Percentiles rank a stretch among this genome's conserved stretches.
phyloP scores from a whole-genome alignment of 2,329 filamentous ascomycete genomes.

The Pseudogymnoascus sp. region DNA sequence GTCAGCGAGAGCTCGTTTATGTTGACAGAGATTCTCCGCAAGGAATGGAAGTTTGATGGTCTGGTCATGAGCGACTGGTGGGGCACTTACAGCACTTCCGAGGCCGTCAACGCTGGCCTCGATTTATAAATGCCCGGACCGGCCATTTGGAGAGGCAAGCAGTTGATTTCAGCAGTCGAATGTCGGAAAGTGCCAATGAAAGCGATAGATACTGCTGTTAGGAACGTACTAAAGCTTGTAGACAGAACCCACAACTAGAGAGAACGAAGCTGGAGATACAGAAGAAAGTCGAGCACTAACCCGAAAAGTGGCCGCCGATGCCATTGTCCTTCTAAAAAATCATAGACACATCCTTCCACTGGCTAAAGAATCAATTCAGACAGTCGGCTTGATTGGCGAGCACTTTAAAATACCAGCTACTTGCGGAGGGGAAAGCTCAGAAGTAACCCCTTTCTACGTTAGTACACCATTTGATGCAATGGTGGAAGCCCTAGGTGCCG shows the following conservation, averaged over 20 bases:
- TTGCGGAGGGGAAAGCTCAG: too few relatives aligned
- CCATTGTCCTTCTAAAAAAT: neutral
- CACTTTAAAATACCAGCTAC: neutral
- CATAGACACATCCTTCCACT: neutral
- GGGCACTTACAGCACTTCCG: conserved; percentile 23
- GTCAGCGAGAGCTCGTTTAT: conserved; percentile 21
- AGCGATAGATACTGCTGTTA: neutral
- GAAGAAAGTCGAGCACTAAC: neutral
- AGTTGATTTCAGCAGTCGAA: neutral
- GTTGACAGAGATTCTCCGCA: conserved; percentile 23
- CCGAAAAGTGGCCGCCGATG: neutral
- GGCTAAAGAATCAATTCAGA: neutral
- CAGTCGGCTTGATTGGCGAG: neutral
- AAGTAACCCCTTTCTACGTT: too few relatives aligned
- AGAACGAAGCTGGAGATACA: neutral
- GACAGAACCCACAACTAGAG: neutral
- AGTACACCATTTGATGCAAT: too few relatives aligned
- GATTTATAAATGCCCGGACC: conserved; percentile 55
- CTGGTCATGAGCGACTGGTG: conserved; percentile 29
- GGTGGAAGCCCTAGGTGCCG: too few relatives aligned
- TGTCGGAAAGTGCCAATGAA: neutral
- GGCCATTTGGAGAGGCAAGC: neutral
- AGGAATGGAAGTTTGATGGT: conserved; percentile 27
- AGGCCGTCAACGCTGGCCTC: conserved; percentile 30
- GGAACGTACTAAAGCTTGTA: neutral